Conservation (phyloP, 2,329 filamentous ascomycete genomes). For the Aureobasidium sp. region DNA sequence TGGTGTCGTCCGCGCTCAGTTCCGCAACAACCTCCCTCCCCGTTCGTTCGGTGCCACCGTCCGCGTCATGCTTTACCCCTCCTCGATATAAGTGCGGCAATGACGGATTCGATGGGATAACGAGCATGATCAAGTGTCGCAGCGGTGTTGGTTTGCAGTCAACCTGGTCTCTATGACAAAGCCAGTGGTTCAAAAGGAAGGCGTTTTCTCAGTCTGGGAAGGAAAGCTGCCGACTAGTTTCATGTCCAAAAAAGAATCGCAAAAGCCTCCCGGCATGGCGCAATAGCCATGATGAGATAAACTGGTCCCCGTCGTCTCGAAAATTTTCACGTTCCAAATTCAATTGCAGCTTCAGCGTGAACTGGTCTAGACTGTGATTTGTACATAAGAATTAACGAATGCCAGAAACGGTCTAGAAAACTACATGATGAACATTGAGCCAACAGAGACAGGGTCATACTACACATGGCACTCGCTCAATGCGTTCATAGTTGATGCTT, state of each 20-base stretch:
- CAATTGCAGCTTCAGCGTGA: background rate
- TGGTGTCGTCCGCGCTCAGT: constrained; percentile 95
- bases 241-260: constrained; percentile 15
- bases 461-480: background rate
- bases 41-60: constrained; percentile 75
- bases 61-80: constrained; percentile 36
- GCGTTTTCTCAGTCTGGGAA: constrained; percentile 16
- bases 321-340: constrained; percentile 13
- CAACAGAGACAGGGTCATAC: background rate
- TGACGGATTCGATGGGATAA: constrained; percentile 6
- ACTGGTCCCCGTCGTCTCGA: constrained; percentile 13
- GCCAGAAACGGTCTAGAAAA: background rate
- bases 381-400: background rate
- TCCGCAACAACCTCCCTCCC: constrained; percentile 89
- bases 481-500: background rate
- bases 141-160: constrained; percentile 16
- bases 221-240: constrained; percentile 16
- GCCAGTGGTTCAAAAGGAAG: constrained; percentile 15
- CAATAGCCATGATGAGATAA: constrained; percentile 17
- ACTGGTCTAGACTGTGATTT: background rate
- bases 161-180: constrained; percentile 8
- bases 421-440: background rate
- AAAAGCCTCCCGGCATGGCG: constrained; percentile 16
- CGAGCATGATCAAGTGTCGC: constrained; percentile 15
- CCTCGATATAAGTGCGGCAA: constrained; percentile 29